Evolutionary conservation across 2,329 filamentous ascomycete species (phyloP), one percentile per base, ranked within the genome.

Genomic region (Aschersonia sp.): DNA sequence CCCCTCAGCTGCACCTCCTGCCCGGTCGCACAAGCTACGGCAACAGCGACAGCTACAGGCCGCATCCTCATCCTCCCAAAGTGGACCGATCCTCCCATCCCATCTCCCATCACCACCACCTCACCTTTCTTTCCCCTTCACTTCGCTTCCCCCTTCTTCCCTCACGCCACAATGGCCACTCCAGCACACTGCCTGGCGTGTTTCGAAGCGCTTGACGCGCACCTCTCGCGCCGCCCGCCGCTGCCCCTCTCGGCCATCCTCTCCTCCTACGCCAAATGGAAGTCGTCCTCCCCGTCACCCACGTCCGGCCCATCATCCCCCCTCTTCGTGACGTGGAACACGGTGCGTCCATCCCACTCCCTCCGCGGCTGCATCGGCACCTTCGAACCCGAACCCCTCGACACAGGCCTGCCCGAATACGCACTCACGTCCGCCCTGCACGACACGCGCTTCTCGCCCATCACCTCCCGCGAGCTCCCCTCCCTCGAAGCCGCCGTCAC

Each of bases 281-380:
- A 38, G 35, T 20, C 20, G 35, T 38, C 35, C 2, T 38, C 35
- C 7, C 68, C 42, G 60, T 73, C 45, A 64, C 60, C 30, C 70
- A 20, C 20, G 20, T 20, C 20, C 20, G 20, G 20, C 53, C 54
- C 65, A 49, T 73, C 77, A 42, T 79, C 82, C 52, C 91, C 91
- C 1, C 75, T 97, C 40, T 97, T 97, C 62, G 86, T 98, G 44
- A 95, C 89, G 5, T 97, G 91, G 89, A 94, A 96, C 68, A 87
- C 78, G 0, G 56, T 88, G 42, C 35, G 7, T 12, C 35, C 35
- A 38, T 12, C 35, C 38, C 49, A 82, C 61, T 77, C 75, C 30
- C 77, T 98, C 42, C 83, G 92, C 51, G 92, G 92, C 51, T 98
- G 92, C 71, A 97, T 98, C 61, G 92, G 92, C 55, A 98, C 91